Base-by-base conservation (phyloP, 805 yeast genomes). In the Clavispora phyllophila region DNA sequence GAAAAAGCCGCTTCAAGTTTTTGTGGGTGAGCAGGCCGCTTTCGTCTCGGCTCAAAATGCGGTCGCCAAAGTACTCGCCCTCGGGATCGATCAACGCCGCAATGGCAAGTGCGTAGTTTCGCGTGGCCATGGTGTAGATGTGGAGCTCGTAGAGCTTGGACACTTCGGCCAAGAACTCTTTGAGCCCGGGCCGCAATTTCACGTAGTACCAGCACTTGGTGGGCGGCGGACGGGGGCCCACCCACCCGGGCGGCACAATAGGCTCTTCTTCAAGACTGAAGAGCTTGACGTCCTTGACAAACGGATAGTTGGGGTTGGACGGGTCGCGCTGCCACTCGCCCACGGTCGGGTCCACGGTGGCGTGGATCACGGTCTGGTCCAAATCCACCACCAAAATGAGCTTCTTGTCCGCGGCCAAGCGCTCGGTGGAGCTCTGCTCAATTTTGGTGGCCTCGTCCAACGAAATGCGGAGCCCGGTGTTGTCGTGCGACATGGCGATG, bases 81-180 rank as follows among this genome's bases (percentile, higher is more conserved):
- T 76, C 79, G 0, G 99, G 99, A 59, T 93, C 99, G 37, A 93
- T 88, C 27, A 93, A 83, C 44, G 81, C 79, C 25, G 98, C 95
- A 49, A 93, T 87, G 20, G 88, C 85, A 38, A 80, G 73, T 0
- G 99, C 99, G 63, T 93, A 93, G 23, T 91, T 82, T 51, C 96
- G 72, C 4, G 99, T 93, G 8, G 98, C 99, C 99, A 93, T 93
- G 4, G 99, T 93, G 62, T 93, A 93, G 31, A 93, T 87, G 58
- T 93, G 99, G 72, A 93, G 68, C 64, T 93, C 98, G 60, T 84
- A 93, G 36, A 76, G 65, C 37, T 81, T 63, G 5, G 83, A 68
- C 39, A 87, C 76, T 37, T 72, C 70, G 39, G 75, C 76, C 40
- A 93, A 72, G 59, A 93, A 93, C 40, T 80, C 82, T 39, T 73